Conservation (phyloP, 208 protist species). For the Sergeia podlipaevii region DNA sequence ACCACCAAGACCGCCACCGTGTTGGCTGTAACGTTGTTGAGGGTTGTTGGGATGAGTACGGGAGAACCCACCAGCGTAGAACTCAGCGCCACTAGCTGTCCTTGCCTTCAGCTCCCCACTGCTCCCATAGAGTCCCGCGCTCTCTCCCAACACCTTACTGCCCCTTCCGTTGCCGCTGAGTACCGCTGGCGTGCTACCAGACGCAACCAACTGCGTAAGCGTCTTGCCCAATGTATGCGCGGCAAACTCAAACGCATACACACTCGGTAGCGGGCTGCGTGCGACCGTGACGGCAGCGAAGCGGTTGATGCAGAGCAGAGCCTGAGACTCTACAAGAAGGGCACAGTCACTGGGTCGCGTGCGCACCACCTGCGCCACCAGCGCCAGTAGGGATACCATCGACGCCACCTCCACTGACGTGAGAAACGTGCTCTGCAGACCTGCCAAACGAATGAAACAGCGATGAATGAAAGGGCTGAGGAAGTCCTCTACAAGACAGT, state of each 20-base stretch:
- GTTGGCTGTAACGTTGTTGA: too few species aligned
- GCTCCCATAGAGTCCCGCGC: too few species aligned
- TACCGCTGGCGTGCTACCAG: neutral
- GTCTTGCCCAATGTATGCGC: conserved; percentile 10
- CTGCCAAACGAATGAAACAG: conserved; percentile 11
- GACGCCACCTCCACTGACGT: conserved; percentile 20
- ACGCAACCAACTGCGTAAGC: neutral
- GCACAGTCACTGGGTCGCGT: conserved; percentile 32
- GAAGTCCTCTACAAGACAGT: conserved; percentile 18
- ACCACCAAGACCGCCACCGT: too few species aligned
- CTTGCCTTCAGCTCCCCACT: too few species aligned
- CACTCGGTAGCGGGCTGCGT: conserved; percentile 41
- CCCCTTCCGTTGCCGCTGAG: too few species aligned
- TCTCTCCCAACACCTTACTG: too few species aligned
- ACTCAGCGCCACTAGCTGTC: too few species aligned
- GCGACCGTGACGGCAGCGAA: conserved; percentile 34
- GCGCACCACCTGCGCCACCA: conserved; percentile 29
- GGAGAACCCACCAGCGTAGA: too few species aligned
- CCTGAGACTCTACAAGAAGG: conserved; percentile 35
- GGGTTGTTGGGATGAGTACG: too few species aligned
- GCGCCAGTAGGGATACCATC: conserved; percentile 31
- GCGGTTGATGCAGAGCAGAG: conserved; percentile 27
- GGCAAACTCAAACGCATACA: conserved; percentile 45
- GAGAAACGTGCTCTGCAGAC: conserved; percentile 3
- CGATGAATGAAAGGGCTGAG: conserved; percentile 17